Evolutionary conservation across 371 early-diverging fungal genomes (phyloP).

Genomic region (Mortierella sp.): DNA sequence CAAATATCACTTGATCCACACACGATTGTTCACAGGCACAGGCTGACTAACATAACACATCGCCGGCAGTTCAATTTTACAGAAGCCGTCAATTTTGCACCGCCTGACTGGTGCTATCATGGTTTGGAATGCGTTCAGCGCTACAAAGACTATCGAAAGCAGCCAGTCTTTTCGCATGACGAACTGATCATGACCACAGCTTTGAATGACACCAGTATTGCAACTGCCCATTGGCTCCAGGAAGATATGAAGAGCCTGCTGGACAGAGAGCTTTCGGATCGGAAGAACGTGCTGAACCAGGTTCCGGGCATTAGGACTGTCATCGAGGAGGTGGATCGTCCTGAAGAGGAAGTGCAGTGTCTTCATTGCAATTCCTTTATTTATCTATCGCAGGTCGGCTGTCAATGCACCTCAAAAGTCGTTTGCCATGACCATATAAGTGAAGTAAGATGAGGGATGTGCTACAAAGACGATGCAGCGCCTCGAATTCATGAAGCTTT

Average conservation of each 20-base stretch:
- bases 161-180: slow-evolving; percentile 95
- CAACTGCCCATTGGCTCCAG: slow-evolving; percentile 67
- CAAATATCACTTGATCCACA: neutral
- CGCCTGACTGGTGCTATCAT: slow-evolving; percentile 88
- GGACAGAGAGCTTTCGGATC: slow-evolving; percentile 65
- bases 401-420: slow-evolving; percentile 71
- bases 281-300: slow-evolving; percentile 58
- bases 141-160: slow-evolving; percentile 80
- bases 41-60: too few species aligned
- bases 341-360: slow-evolving; percentile 77
- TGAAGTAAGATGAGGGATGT: slow-evolving; percentile 37
- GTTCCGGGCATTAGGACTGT: slow-evolving; percentile 53
- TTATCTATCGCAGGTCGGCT: slow-evolving; percentile 74
- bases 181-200: slow-evolving; percentile 79
- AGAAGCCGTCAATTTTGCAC: slow-evolving; percentile 97
- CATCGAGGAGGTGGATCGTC: slow-evolving; percentile 57
- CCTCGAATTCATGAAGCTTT: too few species aligned
- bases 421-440: slow-evolving; percentile 69
- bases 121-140: slow-evolving; percentile 82
- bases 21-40: too few species aligned
- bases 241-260: slow-evolving; percentile 67
- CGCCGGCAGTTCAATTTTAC: slow-evolving; percentile 83
- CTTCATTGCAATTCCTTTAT: slow-evolving; percentile 75
- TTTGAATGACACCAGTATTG: slow-evolving; percentile 56
- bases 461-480: neutral